These are phyloP conservation scores for Russula emetica DNA, from an alignment of 768 basidiomycete species.

Conservation along the genomic window DNA sequence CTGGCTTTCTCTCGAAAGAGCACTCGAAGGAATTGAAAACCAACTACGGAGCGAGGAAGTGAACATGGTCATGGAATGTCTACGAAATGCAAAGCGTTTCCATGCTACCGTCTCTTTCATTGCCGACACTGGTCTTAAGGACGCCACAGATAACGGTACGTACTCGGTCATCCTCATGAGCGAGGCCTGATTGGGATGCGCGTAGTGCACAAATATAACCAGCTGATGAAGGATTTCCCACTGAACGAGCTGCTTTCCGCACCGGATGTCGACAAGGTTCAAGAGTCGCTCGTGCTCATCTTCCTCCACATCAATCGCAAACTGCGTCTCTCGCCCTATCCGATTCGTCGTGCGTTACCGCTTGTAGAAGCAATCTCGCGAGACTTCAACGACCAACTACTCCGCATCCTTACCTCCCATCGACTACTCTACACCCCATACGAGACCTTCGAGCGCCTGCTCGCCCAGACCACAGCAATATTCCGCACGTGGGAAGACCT, in stretches of 20 bases:
- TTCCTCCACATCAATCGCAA: constrained; percentile 95
- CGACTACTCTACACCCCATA: constrained; percentile 92
- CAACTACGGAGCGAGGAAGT: constrained; percentile 92
- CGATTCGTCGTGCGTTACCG: constrained; percentile 90
- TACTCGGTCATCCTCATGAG: constrained; percentile 9
- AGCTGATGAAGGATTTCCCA: constrained; percentile 98
- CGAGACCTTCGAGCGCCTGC: constrained; percentile 85
- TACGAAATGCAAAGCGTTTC: constrained; percentile 95
- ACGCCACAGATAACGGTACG: constrained; percentile 83
- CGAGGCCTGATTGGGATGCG: constrained; percentile 1
- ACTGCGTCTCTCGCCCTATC: constrained; percentile 93
- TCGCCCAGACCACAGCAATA: constrained; percentile 63
- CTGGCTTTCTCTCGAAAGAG: constrained; percentile 92
- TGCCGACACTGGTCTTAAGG: constrained; percentile 94
- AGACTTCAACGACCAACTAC: constrained; percentile 93
- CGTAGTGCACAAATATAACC: constrained; percentile 94
- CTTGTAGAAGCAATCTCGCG: constrained; percentile 97
- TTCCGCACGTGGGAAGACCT: constrained; percentile 61
- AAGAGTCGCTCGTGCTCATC: constrained; percentile 81
- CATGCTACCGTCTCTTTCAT: constrained; percentile 97
- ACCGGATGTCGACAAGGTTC: constrained; percentile 92
- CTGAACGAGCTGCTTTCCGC: constrained; percentile 95
- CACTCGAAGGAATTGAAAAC: constrained; percentile 87
- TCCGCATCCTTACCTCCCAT: constrained; percentile 86
- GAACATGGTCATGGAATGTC: constrained; percentile 86